These are phyloP conservation scores for Megacollybia marginata DNA, from an alignment of 768 basidiomycete species.

Conservation along the genomic window DNA sequence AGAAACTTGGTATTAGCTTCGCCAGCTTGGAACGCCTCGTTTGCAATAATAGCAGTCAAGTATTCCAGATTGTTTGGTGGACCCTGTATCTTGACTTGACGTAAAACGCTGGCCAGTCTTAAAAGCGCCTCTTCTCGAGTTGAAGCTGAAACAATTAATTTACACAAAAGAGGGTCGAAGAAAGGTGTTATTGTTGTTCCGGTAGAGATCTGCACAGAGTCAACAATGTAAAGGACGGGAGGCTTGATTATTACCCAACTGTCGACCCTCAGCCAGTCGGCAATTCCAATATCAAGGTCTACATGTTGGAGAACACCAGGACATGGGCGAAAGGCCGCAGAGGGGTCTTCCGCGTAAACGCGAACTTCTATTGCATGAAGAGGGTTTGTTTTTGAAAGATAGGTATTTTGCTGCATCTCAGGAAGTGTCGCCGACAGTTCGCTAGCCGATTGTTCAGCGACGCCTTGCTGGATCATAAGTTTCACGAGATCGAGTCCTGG, in stretches of 20 bases:
- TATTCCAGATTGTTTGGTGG: slow-evolving; percentile 56
- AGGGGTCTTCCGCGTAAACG: slow-evolving; percentile 58
- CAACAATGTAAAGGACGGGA: slow-evolving; percentile 8
- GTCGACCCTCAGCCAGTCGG: slow-evolving; percentile 55
- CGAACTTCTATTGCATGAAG: slow-evolving; percentile 48
- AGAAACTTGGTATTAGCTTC: slow-evolving; percentile 43
- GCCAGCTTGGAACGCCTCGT: slow-evolving; percentile 32
- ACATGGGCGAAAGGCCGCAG: slow-evolving; percentile 46
- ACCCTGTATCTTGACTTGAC: slow-evolving; percentile 37
- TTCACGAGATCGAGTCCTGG: slow-evolving; percentile 54
- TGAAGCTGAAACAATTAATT: slow-evolving; percentile 45
- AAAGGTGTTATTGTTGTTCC: slow-evolving; percentile 44
- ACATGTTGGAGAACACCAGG: slow-evolving; percentile 60
- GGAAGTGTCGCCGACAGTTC: slow-evolving; percentile 2
- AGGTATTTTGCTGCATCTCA: slow-evolving; percentile 31
- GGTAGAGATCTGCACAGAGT: slow-evolving; percentile 31
- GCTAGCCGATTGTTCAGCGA: slow-evolving; percentile 24
- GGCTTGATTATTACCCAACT: slow-evolving; percentile 34
- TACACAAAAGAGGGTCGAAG: slow-evolving; percentile 55
- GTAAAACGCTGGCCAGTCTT: slow-evolving; percentile 32
- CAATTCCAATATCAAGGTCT: slow-evolving; percentile 16
- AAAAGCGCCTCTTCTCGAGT: slow-evolving; percentile 38
- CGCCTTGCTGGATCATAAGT: slow-evolving; percentile 56
- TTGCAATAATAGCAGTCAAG: slow-evolving; percentile 35
- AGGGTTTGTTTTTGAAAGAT: slow-evolving; percentile 7